Base-by-base conservation (phyloP, 768 basidiomycete species). In the Leccinum incarnatum region DNA sequence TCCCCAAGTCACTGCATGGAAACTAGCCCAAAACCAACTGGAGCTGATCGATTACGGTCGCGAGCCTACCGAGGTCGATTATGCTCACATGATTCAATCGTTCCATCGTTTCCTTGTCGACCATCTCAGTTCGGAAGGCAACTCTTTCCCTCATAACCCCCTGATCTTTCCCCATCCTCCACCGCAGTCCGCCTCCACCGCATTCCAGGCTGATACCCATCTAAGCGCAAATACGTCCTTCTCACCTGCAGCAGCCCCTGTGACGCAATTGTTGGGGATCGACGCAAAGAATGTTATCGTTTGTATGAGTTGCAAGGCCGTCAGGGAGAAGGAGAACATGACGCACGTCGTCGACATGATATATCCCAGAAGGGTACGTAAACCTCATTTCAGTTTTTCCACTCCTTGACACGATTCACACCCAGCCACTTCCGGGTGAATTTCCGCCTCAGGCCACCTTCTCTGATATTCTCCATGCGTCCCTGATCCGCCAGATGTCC, bases 21-120 rank as follows among this genome's bases (percentile, higher is more conserved):
- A 42, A 45, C 17, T 56, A 91, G 89, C 79, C 25, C 79, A 83
- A 45, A 89, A 91, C 63, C 87, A 91, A 12, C 85, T 97, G 37
- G 94, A 95, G 54, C 79, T 99, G 45, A 84, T 96, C 59, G 97
- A 98, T 68, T 91, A 89, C 58, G 91, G 91, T 12, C 81, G 88
- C 49, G 91, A 95, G 63, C 77, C 80, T 10, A 77, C 78, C n/a
- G 84, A 84, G 62, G 80, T 87, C 42, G 86, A 91, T 64, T 93
- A 98, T 64, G 87, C 86, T 0, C 85, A 89, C 53, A 88, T 93
- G 77, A 98, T 98, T 45, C 97, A 98, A 73, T 84, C 85, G 15
- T 98, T 98, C 79, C 94, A 98, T 71, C 87, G 96, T 21, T 98
- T 97, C 77, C 80, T 97, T 40, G 74, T 98, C 53, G 95, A 98